Base-by-base conservation (phyloP, 306 rosid species). In the Nissolia schottii region DNA sequence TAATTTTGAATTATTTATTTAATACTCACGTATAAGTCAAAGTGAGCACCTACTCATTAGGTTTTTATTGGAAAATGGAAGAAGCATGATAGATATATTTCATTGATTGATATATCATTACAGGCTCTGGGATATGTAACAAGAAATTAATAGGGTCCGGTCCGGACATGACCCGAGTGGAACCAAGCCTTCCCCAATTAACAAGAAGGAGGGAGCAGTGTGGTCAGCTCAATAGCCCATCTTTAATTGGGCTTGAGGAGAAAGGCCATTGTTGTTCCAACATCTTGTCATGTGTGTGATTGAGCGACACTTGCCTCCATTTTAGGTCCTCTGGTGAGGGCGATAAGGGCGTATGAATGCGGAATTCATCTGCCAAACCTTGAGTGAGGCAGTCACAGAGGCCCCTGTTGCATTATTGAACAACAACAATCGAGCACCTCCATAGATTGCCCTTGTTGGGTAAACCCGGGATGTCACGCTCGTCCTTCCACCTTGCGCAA, bases 311-410 rank as follows among this genome's bases (percentile, higher is more conserved):
- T 28, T 48, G 0, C 27, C 10, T 19, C 0, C 7, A 7, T 38
- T 5, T 43, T 15, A 80, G 37, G n/a, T 31, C 18, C 20, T 53
- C 13, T 67, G 63, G 16, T 71, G 58, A 11, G 85, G 77, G 23
- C 70, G 75, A 64, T 46, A 89, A 31, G 96, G 97, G 9, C 54
- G 92, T 24, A 89, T 87, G 72, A 89, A 89, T 6, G 97, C 97
- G 77, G 97, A 87, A 73, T 92, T 89, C 94, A 92, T 81, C 72
- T 92, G 90, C 97, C 97, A 92, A 66, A 89, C 64, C 37, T 80
- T 83, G n/a, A 92, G 15, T 0, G 96, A 87, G 43, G 92, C 81
- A 37, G 71, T 92, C 0, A 92, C 83, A 7, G 63, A 59, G 14
- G 76, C 71, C 11, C 77, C 85, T 1, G 90, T 86, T 3, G 94